Conservation (phyloP, 2,329 filamentous ascomycete genomes). For the Botrytis tulipae region DNA sequence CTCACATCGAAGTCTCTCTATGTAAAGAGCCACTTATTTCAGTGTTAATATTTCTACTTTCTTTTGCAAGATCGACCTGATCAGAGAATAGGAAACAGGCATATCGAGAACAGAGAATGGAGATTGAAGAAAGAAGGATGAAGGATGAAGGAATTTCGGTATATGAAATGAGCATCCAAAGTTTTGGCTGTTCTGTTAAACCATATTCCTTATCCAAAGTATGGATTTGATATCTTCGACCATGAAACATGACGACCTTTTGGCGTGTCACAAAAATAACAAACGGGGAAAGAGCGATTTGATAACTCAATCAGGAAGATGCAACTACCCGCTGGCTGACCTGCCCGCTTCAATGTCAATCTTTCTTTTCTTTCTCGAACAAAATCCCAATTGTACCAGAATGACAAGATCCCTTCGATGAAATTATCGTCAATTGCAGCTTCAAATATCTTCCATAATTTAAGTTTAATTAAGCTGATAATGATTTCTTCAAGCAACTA, state of each 20-base stretch:
- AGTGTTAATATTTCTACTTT: not conserved
- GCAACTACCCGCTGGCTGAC: constrained; percentile 7
- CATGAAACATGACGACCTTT: not conserved
- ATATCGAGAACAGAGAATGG: not conserved
- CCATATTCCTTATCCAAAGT: not conserved
- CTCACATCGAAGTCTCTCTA: not conserved
- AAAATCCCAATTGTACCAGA: not conserved
- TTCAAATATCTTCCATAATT: not conserved
- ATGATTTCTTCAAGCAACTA: constrained; percentile 16
- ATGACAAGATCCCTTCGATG: not conserved
- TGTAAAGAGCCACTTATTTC: not conserved
- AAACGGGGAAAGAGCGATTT: constrained; percentile 4
- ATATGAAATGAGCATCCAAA: not conserved
- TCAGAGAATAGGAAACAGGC: not conserved
- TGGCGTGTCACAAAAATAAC: not conserved
- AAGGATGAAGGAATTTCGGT: not conserved
- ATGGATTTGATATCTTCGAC: not conserved
- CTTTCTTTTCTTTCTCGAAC: not conserved
- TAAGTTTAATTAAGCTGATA: not conserved
- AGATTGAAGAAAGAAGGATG: not conserved
- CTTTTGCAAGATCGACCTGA: not conserved
- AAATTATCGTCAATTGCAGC: not conserved
- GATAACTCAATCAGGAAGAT: constrained; percentile 2
- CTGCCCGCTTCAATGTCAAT: not conserved
- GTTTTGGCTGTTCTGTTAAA: not conserved